Percentiles rank a stretch among this genome's conserved stretches.
Conservation (phyloP, 108 stramenopile genomes). For the Skeletonema grethae region DNA sequence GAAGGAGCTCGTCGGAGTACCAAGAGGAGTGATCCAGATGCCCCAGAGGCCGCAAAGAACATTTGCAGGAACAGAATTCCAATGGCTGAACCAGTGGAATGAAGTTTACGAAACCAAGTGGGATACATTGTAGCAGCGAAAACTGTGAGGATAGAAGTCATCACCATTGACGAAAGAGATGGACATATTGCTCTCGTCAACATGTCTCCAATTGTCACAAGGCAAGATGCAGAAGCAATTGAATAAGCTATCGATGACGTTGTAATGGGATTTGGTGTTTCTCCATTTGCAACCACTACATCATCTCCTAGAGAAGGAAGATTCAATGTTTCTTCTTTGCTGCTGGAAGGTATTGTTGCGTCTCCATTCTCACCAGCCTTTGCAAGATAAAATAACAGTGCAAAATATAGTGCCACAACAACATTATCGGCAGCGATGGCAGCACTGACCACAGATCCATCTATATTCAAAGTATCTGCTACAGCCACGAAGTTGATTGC, state of each 20-base stretch:
- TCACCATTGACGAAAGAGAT: constrained; percentile 63
- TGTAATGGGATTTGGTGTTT: constrained; percentile 35
- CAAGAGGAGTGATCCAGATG: constrained; percentile 79
- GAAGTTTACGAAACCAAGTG: constrained; percentile 61
- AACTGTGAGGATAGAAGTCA: constrained; percentile 81
- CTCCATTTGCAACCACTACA: constrained; percentile 30
- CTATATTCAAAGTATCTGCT: constrained; percentile 75
- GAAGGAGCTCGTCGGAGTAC: constrained; percentile 84
- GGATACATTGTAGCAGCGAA: constrained; percentile 73
- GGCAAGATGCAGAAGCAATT: constrained; percentile 63
- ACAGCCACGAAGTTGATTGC: constrained; percentile 95
- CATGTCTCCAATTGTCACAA: constrained; percentile 65
- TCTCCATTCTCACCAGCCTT: constrained; percentile 20
- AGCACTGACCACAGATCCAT: constrained; percentile 64
- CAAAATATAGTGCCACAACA: constrained; percentile 89
- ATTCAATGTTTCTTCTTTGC: constrained; percentile 3
- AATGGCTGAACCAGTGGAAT: constrained; percentile 64
- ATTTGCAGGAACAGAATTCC: constrained; percentile 87
- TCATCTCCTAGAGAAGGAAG: constrained; percentile 34
- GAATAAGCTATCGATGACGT: constrained; percentile 63
- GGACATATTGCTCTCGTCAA: constrained; percentile 61
- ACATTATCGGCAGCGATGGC: constrained; percentile 90
- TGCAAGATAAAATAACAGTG: constrained; percentile 73
- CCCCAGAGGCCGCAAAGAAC: constrained; percentile 93
- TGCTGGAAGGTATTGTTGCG: constrained; percentile 15